Percentiles rank a stretch among this genome's conserved stretches.
phyloP scores from a whole-genome alignment of 305 asterid species.

The Solanum hybrid region DNA sequence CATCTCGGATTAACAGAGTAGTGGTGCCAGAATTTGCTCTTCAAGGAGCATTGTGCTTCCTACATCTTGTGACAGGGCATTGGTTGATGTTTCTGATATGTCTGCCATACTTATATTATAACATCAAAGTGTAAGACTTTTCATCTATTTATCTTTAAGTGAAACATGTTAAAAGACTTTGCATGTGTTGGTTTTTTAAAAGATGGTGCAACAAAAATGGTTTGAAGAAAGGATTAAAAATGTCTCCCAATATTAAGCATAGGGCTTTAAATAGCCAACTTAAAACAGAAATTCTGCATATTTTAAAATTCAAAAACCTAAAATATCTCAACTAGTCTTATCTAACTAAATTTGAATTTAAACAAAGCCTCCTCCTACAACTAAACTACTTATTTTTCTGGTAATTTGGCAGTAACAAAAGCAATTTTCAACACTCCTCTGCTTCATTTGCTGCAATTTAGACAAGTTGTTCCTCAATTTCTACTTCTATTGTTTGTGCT shows the following conservation, averaged over 20 bases:
- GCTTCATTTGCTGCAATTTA: neutral
- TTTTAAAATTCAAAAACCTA: neutral
- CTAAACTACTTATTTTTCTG: neutral
- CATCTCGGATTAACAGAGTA: slow-evolving; percentile 59
- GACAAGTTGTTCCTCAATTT: neutral
- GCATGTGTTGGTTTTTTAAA: neutral
- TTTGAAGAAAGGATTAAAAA: neutral
- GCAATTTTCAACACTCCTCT: neutral
- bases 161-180: neutral
- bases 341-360: neutral
- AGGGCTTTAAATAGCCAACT: neutral
- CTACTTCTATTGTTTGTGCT: neutral
- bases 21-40: slow-evolving; percentile 60
- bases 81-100: slow-evolving; percentile 71
- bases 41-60: slow-evolving; percentile 55
- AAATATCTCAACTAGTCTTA: neutral
- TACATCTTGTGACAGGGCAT: slow-evolving; percentile 69
- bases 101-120: slow-evolving; percentile 57
- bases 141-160: neutral
- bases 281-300: neutral
- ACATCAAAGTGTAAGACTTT: slow-evolving; percentile 41
- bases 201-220: neutral
- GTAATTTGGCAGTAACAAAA: neutral
- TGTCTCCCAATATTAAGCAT: neutral
- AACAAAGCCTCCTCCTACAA: neutral